These are phyloP conservation scores for Colletotrichum horii DNA, from an alignment of 2,329 filamentous ascomycete species.

Conservation along the genomic window DNA sequence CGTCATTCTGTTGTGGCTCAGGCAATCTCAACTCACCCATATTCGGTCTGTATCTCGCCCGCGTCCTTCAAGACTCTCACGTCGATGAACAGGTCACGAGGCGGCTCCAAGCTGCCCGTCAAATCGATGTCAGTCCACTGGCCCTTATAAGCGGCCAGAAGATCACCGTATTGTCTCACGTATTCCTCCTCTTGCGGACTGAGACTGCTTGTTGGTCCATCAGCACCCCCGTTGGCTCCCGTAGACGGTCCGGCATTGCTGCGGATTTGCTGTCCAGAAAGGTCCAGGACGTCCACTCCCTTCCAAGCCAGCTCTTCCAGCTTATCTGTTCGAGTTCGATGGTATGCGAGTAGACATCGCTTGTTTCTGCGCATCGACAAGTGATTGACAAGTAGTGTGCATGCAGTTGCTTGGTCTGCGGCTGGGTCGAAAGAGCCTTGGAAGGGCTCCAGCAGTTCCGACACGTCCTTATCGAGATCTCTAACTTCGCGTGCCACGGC, in stretches of 20 bases:
- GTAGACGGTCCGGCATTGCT: constrained; percentile 37
- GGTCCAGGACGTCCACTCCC: constrained; percentile 81
- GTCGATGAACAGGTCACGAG: constrained; percentile 95
- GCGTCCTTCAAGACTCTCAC: constrained; percentile 95
- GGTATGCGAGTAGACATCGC: constrained; percentile 92
- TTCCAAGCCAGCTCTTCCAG: constrained; percentile 94
- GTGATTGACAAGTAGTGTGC: constrained; percentile 90
- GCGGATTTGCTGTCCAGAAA: constrained; percentile 61
- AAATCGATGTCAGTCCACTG: constrained; percentile 98
- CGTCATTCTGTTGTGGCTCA: not conserved
- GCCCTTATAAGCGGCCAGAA: constrained; percentile 95
- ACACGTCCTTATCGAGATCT: constrained; percentile 87
- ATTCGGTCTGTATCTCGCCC: constrained; percentile 98
- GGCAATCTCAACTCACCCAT: constrained; percentile 70
- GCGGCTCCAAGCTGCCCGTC: constrained; percentile 91
- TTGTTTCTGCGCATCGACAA: constrained; percentile 96
- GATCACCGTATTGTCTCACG: constrained; percentile 86
- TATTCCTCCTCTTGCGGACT: constrained; percentile 98
- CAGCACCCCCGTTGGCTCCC: constrained; percentile 37
- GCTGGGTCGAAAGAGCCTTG: constrained; percentile 85
- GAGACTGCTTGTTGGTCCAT: constrained; percentile 72
- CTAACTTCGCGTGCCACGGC: constrained; percentile 89
- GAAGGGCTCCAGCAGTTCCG: constrained; percentile 80
- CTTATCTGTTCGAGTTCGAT: constrained; percentile 87
- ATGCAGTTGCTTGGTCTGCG: constrained; percentile 82